Base-by-base conservation (phyloP, 2,329 filamentous ascomycete species). In the Helminthosporium solani region DNA sequence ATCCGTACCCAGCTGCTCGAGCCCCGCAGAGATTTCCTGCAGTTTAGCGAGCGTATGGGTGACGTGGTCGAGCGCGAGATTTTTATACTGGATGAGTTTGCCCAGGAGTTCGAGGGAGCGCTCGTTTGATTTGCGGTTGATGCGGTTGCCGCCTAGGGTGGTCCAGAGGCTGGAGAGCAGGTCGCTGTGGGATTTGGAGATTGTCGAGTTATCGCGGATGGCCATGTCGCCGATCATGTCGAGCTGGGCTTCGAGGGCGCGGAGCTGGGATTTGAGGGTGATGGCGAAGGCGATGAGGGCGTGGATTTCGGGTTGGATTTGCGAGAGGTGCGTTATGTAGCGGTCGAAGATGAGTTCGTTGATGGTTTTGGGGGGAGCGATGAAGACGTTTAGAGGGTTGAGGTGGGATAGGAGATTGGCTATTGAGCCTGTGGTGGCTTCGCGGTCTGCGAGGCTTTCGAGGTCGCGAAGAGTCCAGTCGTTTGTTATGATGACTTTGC, bases 401-500 rank as follows among this genome's bases (percentile, higher is more conserved):
- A 75, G 30, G 38, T 75, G 71, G 33, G 73, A 69, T 34, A 79
- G 56, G 49, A 78, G 75, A 2, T 58, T 56, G 57, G 70, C 40
- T 58, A 77, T 16, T 1, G 70, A 50, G 19, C 75, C 73, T 21
- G 60, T 23, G 11, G 62, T 60, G 0, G 68, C 68, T 43, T 77
- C 70, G 7, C 73, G 63, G 7, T 70, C 54, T 0, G 74, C 75
- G n/a, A 88, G 74, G 7, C 80, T 80, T 56, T 86, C 79, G 37
- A 90, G 79, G 36, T 85, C 83, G 14, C 83, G 78, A 38, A 84
- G 78, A 0, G 88, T 91, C 85, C 85, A 90, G 44, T 81, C 80
- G 60, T 89, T 90, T 45, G 87, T 88, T 51, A 78, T 80, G 48
- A 91, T 84, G 40, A 91, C 83, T 28, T 81, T 81, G 60, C 92